These are phyloP conservation scores for Penicillium waksmanii DNA, from an alignment of 495 filamentous ascomycete genomes.

Conservation along the genomic window DNA sequence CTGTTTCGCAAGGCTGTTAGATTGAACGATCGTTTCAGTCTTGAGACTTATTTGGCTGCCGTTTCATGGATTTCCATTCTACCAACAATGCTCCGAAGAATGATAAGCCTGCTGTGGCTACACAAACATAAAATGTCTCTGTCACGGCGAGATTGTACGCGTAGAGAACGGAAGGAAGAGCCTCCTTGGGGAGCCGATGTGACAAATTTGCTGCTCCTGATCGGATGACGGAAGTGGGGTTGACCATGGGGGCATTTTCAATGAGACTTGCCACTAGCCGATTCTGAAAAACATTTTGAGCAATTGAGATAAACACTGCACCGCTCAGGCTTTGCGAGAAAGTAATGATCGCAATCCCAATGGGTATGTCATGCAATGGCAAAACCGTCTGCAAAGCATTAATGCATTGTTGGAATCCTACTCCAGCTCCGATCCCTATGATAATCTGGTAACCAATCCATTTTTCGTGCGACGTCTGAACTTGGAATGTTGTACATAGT, in stretches of 20 bases:
- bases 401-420: conserved; percentile 68
- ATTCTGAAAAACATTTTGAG: conserved; percentile 78
- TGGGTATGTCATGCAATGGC: conserved; percentile 62
- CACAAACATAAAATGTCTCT: conserved; percentile 67
- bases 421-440: conserved; percentile 68
- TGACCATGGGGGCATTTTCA: conserved; percentile 52
- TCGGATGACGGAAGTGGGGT: conserved; percentile 53
- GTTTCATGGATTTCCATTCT: conserved; percentile 77
- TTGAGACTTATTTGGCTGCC: conserved; percentile 3
- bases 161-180: conserved; percentile 57
- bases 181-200: conserved; percentile 43
- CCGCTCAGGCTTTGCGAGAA: conserved; percentile 76
- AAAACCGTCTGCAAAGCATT: conserved; percentile 74
- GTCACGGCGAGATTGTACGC: conserved; percentile 76
- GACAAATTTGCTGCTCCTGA: conserved; percentile 72
- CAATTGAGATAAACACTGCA: conserved; percentile 74
- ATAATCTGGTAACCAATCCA: conserved; percentile 85
- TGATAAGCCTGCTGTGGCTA: conserved; percentile 61
- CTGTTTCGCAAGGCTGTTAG: not conserved
- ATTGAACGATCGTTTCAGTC: not conserved
- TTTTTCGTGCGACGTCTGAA: conserved; percentile 46
- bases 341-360: conserved; percentile 66
- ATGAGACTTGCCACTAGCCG: conserved; percentile 61
- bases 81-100: conserved; percentile 63
- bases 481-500: conserved; percentile 66